Evolutionary conservation across 768 basidiomycete species (phyloP), one percentile per base, ranked within the genome.

Genomic region (Russula compacta): DNA sequence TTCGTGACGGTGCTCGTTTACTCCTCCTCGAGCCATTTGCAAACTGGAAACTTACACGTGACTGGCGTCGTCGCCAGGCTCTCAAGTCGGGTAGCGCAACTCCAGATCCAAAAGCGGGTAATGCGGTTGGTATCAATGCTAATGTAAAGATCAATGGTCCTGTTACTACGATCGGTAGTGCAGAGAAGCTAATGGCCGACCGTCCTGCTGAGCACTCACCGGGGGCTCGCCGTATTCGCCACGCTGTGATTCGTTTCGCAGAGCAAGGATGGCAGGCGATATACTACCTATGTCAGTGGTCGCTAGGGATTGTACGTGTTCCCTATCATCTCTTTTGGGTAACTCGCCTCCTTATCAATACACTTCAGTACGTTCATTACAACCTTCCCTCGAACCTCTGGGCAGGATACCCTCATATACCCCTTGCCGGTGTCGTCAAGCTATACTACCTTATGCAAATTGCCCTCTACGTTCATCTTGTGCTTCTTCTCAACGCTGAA

Each of bases 201-300:
- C 38, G 53, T 64, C 68, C 52, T 17, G 53, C 57, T 15, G 65
- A 69, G 46, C 66, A 68, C 35, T 70, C 68, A 64, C 81, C 76
- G 66, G 84, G 89, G 67, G 75, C 79, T 19, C 82, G 78, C 55
- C 80, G 77, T 66, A 76, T 89, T 60, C 82, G 86, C 61, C 79
- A 87, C 69, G 85, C 83, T 63, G 85, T 93, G 44, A 71, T 89
- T 48, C 79, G 97, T 67, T 98, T 98, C 70, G 91, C 92, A 3
- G 97, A 99, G 72, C 97, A 99, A 74, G 89, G 92, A 59, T 98
- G 93, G 91, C 84, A 83, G 39, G 79, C 85, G 48, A 73, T 91
- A 52, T 98, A 95, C 73, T 93, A 90, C 70, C 75, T 82, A 43
- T 58, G 82, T 1, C 88, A 86, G 66, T 95, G 89, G 81, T 72